phyloP scores from a whole-genome alignment of 176 grass and related monocot species.

The Calamus simplicifolius region DNA sequence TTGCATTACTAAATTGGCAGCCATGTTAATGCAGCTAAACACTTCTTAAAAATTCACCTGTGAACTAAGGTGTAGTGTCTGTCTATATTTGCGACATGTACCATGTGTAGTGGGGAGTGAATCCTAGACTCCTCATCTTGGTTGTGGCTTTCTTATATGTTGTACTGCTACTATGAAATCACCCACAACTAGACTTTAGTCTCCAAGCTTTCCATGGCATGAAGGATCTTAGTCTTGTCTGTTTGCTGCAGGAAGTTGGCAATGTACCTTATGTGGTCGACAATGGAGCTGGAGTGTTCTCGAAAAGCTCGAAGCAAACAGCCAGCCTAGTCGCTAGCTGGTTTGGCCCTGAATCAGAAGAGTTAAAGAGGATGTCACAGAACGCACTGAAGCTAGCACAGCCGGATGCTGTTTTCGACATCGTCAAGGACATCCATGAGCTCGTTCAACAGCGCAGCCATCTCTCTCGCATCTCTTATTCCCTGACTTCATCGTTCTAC shows the following conservation, averaged over 20 bases:
- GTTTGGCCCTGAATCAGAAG: conserved; percentile 65
- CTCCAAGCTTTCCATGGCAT: no score
- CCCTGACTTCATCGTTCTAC: conserved; percentile 65
- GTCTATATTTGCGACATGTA: no score
- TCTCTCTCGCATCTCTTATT: conserved; percentile 64
- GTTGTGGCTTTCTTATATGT: no score
- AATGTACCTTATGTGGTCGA: conserved; percentile 96
- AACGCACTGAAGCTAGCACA: conserved; percentile 88
- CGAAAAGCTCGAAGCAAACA: conserved; percentile 83
- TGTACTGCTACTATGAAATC: no score
- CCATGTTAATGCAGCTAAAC: no score
- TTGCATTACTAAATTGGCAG: no score
- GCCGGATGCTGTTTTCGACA: conserved; percentile 89
- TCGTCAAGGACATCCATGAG: conserved; percentile 80
- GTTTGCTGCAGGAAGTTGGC: conserved; percentile 70
- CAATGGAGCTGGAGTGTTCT: conserved; percentile 93
- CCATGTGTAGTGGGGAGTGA: no score
- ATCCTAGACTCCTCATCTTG: no score
- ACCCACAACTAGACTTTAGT: no score
- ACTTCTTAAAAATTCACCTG: no score
- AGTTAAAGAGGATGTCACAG: conserved; percentile 79
- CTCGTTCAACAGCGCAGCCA: conserved; percentile 59
- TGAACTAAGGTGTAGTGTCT: no score
- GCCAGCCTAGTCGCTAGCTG: conserved; percentile 65
- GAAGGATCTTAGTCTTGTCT: not conserved